Evolutionary conservation across 2,329 filamentous ascomycete genomes (phyloP).

Genomic region (Oidium heveae): DNA sequence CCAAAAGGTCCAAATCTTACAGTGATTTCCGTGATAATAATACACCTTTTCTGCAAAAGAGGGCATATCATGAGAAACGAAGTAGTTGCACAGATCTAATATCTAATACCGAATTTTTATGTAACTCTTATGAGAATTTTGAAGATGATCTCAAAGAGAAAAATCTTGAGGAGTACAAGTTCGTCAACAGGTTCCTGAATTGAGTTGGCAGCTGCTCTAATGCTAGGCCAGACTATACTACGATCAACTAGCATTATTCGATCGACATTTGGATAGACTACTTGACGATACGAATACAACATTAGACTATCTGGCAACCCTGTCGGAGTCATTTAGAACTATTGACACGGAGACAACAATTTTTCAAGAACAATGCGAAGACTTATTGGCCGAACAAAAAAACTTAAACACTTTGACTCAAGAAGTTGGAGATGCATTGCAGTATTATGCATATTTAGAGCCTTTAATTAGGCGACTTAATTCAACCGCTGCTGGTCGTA

Average conservation of each 20-base stretch:
- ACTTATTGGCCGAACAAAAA: conserved; percentile 58
- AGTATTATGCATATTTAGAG: conserved; percentile 86
- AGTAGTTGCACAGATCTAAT: conserved; percentile 5
- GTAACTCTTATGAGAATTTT: conserved; percentile 21
- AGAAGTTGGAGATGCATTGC: conserved; percentile 67
- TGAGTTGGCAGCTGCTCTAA: conserved; percentile 2
- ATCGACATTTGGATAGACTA: conserved; percentile 57
- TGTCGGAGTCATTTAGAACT: conserved; percentile 66
- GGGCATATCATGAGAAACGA: conserved; percentile 14
- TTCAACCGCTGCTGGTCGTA: conserved; percentile 64
- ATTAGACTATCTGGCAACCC: conserved; percentile 46
- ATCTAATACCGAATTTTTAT: neutral
- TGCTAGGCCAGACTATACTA: conserved; percentile 35
- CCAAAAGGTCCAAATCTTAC: conserved; percentile 48
- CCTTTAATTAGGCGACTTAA: conserved; percentile 75
- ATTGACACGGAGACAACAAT: conserved; percentile 82
- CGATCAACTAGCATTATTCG: conserved; percentile 57
- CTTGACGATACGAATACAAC: conserved; percentile 54
- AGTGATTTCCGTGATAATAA: conserved; percentile 48
- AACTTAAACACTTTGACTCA: conserved; percentile 57
- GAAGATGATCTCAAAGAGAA: conserved; percentile 50
- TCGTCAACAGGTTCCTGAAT: conserved; percentile 15
- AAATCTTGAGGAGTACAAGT: conserved; percentile 69
- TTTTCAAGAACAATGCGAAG: conserved; percentile 81
- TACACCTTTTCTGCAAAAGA: conserved; percentile 28